Percentiles rank a stretch among this genome's conserved stretches.
Evolutionary conservation across 192 early-diverging fungal genomes (phyloP).

Genomic region (Coemansia sp.): DNA sequence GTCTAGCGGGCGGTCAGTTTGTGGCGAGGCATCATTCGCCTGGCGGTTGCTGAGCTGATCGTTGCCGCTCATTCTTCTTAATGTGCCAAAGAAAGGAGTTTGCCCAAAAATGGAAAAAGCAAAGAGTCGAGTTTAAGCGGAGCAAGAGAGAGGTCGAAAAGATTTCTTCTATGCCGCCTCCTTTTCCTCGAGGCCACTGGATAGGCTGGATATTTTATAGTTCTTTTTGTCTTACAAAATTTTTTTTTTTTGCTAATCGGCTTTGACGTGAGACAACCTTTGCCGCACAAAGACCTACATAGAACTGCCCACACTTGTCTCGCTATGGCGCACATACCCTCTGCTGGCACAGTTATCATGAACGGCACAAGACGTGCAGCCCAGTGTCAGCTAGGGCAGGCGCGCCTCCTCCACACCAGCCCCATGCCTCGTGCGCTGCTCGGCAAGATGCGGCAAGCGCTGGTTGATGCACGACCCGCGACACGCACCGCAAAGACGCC

Average conservation of each 20-base stretch:
- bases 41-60: neutral
- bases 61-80: neutral
- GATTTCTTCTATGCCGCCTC: neutral
- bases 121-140: neutral
- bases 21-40: neutral
- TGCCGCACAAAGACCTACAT: neutral
- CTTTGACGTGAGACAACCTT: neutral
- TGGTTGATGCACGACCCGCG: constrained; percentile 24
- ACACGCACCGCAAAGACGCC: constrained; percentile 1
- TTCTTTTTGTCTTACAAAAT: neutral
- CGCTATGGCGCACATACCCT: neutral
- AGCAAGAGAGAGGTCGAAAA: neutral
- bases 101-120: neutral
- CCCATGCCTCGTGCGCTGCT: constrained; percentile 5
- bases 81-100: neutral
- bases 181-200: no score
- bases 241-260: neutral
- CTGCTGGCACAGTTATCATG: neutral
- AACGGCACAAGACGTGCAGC: neutral
- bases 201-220: neutral
- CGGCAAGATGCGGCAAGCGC: constrained; percentile 18
- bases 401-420: constrained; percentile 15
- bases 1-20: neutral
- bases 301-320: neutral
- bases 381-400: neutral